Base-by-base conservation (phyloP, 257 asterid species). In the Solanum clarkiae region DNA sequence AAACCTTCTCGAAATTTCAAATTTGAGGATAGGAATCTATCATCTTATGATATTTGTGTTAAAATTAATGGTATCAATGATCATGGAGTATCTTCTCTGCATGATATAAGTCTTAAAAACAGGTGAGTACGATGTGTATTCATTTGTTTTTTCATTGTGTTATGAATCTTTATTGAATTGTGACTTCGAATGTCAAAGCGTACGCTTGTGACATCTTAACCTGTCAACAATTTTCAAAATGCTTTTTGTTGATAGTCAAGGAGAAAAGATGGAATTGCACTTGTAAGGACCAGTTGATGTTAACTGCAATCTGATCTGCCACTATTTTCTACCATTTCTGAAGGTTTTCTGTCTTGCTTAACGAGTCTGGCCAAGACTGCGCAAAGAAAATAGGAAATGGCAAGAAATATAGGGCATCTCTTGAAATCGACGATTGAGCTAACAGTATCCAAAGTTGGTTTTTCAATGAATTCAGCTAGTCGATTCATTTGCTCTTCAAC, bases 401-500 rank as follows among this genome's bases (percentile, higher is more conserved):
- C 98, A 66, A 87, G 84, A 74, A 93, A 90, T 87, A 83, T 93
- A 63, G 74, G 81, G 85, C 95, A 92, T 68, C 29, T 81, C 42
- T 66, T 91, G 74, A 81, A 91, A 44, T 71, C 92, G 10, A 40
- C 90, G 74, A 71, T 90, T 83, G 89, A 86, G 59, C 88, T 84
- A 81, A 85, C 91, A 47, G 87, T 84, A 36, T 75, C 88, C 12
- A 77, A n/a, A 22, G 53, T 84, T 53, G 77, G 66, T 8, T 24
- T 68, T 16, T 36, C 88, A 11, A 45, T 29, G 75, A 84, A 10
- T 88, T 85, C 89, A 32, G 77, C 83, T 47, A 77, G 69, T 80
- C 91, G 97, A 32, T 66, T 89, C 88, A 86, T 93, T 77, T 86
- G 86, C 88, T 83, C 94, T 63, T 88, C 93, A 86, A 86, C 92